Conservation (phyloP, 2,329 filamentous ascomycete genomes). For the Claviceps quebecensis region DNA sequence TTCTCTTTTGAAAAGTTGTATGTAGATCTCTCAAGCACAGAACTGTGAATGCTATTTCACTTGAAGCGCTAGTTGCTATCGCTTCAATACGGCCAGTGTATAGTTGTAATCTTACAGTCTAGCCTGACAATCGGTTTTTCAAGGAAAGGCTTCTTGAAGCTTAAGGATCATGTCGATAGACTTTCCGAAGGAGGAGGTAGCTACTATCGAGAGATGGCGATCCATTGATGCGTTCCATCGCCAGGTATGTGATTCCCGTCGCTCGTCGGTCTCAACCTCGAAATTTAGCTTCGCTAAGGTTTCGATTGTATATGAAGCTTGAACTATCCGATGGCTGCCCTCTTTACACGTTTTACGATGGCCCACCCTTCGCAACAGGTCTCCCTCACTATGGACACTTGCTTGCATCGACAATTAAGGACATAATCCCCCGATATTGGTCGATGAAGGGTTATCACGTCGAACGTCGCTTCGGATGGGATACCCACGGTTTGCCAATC, state of each 20-base stretch:
- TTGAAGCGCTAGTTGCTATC: not conserved
- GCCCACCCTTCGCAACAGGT: slow-evolving; percentile 64
- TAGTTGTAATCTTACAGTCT: too few relatives aligned
- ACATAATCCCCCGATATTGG: slow-evolving; percentile 94
- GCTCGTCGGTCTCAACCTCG: not conserved
- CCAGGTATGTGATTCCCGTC: slow-evolving; percentile 38
- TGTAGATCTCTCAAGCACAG: not conserved
- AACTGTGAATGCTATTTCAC: not conserved
- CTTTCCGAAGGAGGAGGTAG: slow-evolving; percentile 86
- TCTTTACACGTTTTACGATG: slow-evolving; percentile 91
- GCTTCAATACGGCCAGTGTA: not conserved
- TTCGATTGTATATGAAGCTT: slow-evolving; percentile 24
- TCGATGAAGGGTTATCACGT: slow-evolving; percentile 94
- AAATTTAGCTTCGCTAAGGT: not conserved
- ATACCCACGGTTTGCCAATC: slow-evolving; percentile 84
- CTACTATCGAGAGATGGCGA: slow-evolving; percentile 71
- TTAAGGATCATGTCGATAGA: slow-evolving; percentile 59
- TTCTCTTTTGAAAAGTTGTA: not conserved
- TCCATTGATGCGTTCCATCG: slow-evolving; percentile 84
- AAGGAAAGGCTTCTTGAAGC: too few relatives aligned
- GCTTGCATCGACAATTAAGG: slow-evolving; percentile 87
- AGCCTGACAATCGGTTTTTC: too few relatives aligned
- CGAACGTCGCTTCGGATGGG: slow-evolving; percentile 87
- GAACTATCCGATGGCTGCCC: slow-evolving; percentile 72
- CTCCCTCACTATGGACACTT: slow-evolving; percentile 57